Evolutionary conservation across 257 asterid species (phyloP), one percentile per base, ranked within the genome.

Genomic region (Petrea volubilis): DNA sequence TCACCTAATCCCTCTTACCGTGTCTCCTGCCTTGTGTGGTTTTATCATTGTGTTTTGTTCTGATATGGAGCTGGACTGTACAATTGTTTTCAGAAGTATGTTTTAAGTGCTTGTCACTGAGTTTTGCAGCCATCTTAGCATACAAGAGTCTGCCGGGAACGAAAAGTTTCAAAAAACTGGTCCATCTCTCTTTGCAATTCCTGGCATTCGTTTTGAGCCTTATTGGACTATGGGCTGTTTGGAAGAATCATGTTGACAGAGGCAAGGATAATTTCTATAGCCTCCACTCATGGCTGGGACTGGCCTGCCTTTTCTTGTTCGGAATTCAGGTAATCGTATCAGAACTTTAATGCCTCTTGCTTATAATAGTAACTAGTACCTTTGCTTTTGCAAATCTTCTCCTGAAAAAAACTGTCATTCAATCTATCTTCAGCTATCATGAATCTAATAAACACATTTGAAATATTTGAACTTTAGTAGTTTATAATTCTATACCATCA

Each of bases 251-350:
- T 79, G 67, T 49, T 23, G 93, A 87, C 66, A 84, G 75, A 79
- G 98, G 96, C 66, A 82, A 81, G 18, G 98, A 90, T 68, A 82
- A 88, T 74, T 90, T 88, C 83, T 91, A 89, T 72, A 91, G 94
- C 76, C 96, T 93, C 70, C 98, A 91, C 81, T 91, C 96, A 5
- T 93, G 97, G 97, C 82, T 93, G 23, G 98, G 98, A 76, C 74
- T 93, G 17, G 78, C 86, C 68, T 80, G 96, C 70, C 83, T 93
- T 47, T 78, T 87, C 85, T 72, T 93, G 81, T 93, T 93, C 64
- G 90, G 82, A 65, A 55, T 86, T 74, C 97, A 93, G 97, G 98
- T 93, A 67, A 27, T 5, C 36, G 50, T 58, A 33, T 52, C 10
- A 27, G 20, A 29, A 7, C 72, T 8, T 64, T n/a, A 17, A 44